Conservation (phyloP, 2,329 filamentous ascomycete genomes). For the Epichloe elymi region DNA sequence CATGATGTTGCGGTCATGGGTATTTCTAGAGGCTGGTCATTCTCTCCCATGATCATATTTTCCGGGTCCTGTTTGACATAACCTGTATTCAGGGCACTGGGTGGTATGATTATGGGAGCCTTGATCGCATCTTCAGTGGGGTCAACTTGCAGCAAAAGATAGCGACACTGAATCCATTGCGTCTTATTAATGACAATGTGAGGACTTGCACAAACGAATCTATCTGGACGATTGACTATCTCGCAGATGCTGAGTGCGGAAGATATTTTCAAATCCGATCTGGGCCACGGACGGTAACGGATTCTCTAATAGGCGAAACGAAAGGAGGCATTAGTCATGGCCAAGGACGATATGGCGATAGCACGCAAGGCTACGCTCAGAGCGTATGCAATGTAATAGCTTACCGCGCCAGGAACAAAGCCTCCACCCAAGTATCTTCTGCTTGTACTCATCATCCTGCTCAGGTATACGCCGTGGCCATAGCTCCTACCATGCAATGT, state of each 20-base stretch:
- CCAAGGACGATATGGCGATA: not conserved
- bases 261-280: constrained; percentile 47
- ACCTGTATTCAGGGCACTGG: not conserved
- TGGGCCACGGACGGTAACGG: constrained; percentile 40
- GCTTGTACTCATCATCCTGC: constrained; percentile 25
- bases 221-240: constrained; percentile 57
- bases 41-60: constrained; percentile 5
- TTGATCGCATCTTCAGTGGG: constrained; percentile 4
- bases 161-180: constrained; percentile 85
- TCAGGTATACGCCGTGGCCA: constrained; percentile 76
- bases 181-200: constrained; percentile 61
- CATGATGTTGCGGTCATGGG: constrained; percentile 16
- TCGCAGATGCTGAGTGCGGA: constrained; percentile 66
- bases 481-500: constrained; percentile 52
- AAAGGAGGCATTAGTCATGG: not conserved
- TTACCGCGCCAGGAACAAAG: not conserved
- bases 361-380: not conserved
- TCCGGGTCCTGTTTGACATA: constrained; percentile 17
- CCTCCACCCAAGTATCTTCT: not conserved
- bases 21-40: constrained; percentile 7
- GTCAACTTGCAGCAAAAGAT: constrained; percentile 47
- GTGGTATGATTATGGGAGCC: constrained; percentile 7
- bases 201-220: constrained; percentile 43
- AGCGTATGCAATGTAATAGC: no score
- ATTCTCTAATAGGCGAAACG: not conserved